phyloP scores from a whole-genome alignment of 306 rosid species.

The Ochetophila trinervis region DNA sequence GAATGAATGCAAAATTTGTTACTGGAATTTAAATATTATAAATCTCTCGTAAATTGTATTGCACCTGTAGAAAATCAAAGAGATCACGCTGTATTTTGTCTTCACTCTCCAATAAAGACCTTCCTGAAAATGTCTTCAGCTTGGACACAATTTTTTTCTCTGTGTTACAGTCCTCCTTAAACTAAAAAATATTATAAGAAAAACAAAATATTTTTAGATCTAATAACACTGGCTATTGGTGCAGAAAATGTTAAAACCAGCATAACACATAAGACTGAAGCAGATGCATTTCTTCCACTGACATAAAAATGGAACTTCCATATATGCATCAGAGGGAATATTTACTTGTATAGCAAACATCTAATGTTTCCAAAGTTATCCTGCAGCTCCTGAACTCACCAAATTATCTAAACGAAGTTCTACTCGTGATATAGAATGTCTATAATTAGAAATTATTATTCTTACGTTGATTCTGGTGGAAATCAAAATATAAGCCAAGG shows the following conservation, averaged over 20 bases:
- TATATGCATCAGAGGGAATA: background rate
- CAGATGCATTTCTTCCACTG: conserved; percentile 6
- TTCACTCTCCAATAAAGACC: conserved; percentile 55
- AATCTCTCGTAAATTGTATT: background rate
- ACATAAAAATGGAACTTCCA: conserved; percentile 4
- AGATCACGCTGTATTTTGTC: conserved; percentile 57
- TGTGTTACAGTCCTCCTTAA: conserved; percentile 88
- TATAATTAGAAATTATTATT: too few species aligned
- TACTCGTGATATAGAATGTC: too few species aligned
- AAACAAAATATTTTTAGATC: conserved; percentile 6
- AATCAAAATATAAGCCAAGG: too few species aligned
- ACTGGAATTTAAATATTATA: background rate
- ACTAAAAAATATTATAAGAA: conserved; percentile 38
- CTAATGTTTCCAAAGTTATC: background rate
- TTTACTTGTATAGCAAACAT: background rate
- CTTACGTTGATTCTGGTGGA: too few species aligned
- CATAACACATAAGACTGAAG: conserved; percentile 6
- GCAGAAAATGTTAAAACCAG: conserved; percentile 12
- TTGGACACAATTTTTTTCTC: conserved; percentile 79
- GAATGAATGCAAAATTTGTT: background rate
- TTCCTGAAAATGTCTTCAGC: conserved; percentile 62
- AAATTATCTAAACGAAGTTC: too few species aligned
- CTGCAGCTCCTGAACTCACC: background rate
- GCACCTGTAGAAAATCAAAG: conserved; percentile 77
- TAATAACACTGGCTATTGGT: conserved; percentile 5